Conservation (phyloP, 2,329 filamentous ascomycete genomes). For the Microsporum audouinii region DNA sequence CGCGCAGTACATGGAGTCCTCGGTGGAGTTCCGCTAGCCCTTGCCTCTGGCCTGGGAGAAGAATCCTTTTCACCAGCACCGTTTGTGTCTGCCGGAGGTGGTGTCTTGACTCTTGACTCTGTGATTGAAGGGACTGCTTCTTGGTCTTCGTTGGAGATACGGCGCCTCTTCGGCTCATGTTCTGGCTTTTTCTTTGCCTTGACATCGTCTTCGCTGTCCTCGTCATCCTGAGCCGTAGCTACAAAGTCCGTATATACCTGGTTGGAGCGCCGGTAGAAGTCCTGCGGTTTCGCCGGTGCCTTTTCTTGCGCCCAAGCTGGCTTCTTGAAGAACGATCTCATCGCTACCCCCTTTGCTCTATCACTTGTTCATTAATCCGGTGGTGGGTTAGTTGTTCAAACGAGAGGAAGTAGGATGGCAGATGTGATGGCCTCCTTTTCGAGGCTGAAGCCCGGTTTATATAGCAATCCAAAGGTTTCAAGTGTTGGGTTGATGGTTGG, state of each 20-base stretch:
- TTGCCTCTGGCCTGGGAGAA: background rate
- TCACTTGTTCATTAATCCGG: background rate
- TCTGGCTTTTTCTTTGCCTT: conserved; percentile 13
- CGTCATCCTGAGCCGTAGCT: conserved; percentile 20
- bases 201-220: conserved; percentile 9
- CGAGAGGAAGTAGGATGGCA: background rate
- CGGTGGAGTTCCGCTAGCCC: background rate
- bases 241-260: conserved; percentile 38
- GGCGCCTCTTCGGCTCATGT: conserved; percentile 15
- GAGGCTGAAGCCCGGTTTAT: background rate
- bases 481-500: background rate
- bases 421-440: background rate
- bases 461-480: background rate
- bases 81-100: background rate
- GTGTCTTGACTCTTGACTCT: background rate
- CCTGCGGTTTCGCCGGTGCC: conserved; percentile 21
- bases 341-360: background rate
- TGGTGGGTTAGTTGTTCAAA: background rate
- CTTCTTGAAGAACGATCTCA: conserved; percentile 42
- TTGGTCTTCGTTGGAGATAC: conserved; percentile 16
- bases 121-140: background rate
- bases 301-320: conserved; percentile 39
- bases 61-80: background rate
- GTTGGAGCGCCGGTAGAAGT: conserved; percentile 41
- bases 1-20: background rate